These are phyloP conservation scores for Vigna reflexopilosa DNA, from an alignment of 306 rosid genomes.

Conservation along the genomic window DNA sequence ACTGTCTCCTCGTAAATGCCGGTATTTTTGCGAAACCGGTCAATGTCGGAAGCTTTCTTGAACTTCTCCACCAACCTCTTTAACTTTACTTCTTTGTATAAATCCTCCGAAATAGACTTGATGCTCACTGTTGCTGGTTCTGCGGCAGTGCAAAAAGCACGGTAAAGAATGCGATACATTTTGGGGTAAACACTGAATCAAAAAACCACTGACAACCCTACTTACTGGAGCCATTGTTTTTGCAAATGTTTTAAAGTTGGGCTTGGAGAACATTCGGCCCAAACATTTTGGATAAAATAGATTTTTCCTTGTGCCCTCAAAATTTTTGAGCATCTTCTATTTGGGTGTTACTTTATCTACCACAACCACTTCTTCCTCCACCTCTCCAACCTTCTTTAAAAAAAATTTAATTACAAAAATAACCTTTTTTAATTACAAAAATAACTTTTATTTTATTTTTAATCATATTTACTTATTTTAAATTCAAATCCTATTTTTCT, in stretches of 20 bases:
- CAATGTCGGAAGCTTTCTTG: constrained; percentile 65
- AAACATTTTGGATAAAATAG: background rate
- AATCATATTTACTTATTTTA: no score
- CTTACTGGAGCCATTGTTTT: background rate
- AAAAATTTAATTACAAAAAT: no score
- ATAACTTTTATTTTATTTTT: no score
- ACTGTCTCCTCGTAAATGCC: constrained; percentile 65
- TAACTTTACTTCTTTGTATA: constrained; percentile 62
- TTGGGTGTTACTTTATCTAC: no score
- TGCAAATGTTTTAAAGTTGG: background rate
- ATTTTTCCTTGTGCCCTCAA: no score
- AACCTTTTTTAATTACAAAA: no score
- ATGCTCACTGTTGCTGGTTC: constrained; percentile 37
- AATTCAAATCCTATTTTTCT: no score
- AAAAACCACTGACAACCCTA: background rate
- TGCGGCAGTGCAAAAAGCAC: constrained; percentile 53
- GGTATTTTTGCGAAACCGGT: constrained; percentile 62
- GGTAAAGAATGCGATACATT: constrained; percentile 61
- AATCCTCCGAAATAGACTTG: constrained; percentile 51
- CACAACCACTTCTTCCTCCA: no score
- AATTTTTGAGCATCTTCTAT: no score
- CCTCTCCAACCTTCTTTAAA: no score
- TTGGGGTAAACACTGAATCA: background rate
- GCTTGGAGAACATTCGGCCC: background rate
- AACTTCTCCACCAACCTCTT: constrained; percentile 66